phyloP scores from a whole-genome alignment of 2,329 filamentous ascomycete genomes.

The Penicillium sp. region DNA sequence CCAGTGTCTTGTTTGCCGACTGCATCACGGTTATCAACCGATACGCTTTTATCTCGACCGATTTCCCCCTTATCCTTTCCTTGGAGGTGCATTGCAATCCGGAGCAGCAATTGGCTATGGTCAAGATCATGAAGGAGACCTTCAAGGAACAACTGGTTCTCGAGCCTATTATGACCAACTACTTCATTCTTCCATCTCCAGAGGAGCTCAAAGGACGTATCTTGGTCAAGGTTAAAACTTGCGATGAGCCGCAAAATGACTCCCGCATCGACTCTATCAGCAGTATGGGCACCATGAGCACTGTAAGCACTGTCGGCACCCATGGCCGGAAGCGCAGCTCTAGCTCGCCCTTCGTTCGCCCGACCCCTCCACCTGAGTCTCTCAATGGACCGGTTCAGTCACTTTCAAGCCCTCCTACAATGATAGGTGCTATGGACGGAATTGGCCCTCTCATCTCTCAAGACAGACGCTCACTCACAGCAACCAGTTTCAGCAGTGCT shows the following conservation, averaged over 20 bases:
- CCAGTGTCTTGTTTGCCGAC: slow-evolving; percentile 83
- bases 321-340: slow-evolving; percentile 64
- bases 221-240: slow-evolving; percentile 91
- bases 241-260: slow-evolving; percentile 55
- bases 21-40: slow-evolving; percentile 92
- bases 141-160: slow-evolving; percentile 80
- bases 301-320: slow-evolving; percentile 23
- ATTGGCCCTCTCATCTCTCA: slow-evolving; percentile 48
- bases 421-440: slow-evolving; percentile 47
- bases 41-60: slow-evolving; percentile 86
- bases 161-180: slow-evolving; percentile 69
- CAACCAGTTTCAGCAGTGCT: slow-evolving; percentile 58
- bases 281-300: slow-evolving; percentile 8
- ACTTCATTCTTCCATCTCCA: slow-evolving; percentile 74
- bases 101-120: slow-evolving; percentile 83
- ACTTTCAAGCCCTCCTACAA: slow-evolving; percentile 53
- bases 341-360: slow-evolving; percentile 72
- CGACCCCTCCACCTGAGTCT: slow-evolving; percentile 59
- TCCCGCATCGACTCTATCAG: slow-evolving; percentile 43
- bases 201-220: slow-evolving; percentile 81
- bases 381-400: slow-evolving; percentile 50
- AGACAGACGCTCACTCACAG: slow-evolving; percentile 54
- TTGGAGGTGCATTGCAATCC: slow-evolving; percentile 91
- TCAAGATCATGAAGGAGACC: slow-evolving; percentile 79
- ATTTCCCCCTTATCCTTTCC: slow-evolving; percentile 88